Conservation (phyloP, 2,329 filamentous ascomycete species). For the Waltergamsia citrina region DNA sequence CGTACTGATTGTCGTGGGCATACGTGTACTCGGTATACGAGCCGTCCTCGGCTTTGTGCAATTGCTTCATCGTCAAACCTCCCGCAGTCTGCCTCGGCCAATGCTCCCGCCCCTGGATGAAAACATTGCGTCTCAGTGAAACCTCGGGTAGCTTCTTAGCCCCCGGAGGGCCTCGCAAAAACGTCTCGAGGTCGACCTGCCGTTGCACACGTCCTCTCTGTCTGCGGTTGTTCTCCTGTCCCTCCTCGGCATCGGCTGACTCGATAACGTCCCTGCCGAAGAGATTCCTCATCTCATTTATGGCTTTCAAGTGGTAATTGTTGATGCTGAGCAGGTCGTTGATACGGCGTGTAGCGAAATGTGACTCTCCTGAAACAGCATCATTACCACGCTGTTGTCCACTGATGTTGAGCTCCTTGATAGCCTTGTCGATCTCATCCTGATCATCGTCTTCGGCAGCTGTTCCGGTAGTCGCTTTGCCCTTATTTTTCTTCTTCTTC, state of each 20-base stretch:
- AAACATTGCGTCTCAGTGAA: conserved; percentile 67
- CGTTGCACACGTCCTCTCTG: conserved; percentile 26
- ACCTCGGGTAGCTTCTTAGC: conserved; percentile 57
- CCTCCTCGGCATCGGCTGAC: conserved; percentile 39
- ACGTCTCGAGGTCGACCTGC: conserved; percentile 48
- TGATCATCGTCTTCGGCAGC: conserved; percentile 18
- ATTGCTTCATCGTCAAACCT: conserved; percentile 70
- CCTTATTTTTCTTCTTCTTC: conserved; percentile 24
- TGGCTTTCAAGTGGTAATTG: conserved; percentile 68
- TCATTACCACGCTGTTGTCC: conserved; percentile 3
- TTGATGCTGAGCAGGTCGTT: conserved; percentile 39
- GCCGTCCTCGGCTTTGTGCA: conserved; percentile 34
- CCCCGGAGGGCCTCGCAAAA: conserved; percentile 43
- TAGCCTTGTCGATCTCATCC: conserved; percentile 48
- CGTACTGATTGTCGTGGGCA: conserved; percentile 65
- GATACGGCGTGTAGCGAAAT: conserved; percentile 10
- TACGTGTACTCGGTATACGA: conserved; percentile 64
- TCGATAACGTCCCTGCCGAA: conserved; percentile 50
- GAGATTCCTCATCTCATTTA: conserved; percentile 76
- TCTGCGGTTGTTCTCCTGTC: conserved; percentile 24
- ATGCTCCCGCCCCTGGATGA: conserved; percentile 77
- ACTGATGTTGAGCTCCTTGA: conserved; percentile 36
- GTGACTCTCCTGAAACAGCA: conserved; percentile 6
- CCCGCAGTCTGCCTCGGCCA: conserved; percentile 76
- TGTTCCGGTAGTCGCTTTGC: conserved; percentile 9